Base-by-base conservation (phyloP, 1,284 basidiomycete species). In the Inonotus obliquus region DNA sequence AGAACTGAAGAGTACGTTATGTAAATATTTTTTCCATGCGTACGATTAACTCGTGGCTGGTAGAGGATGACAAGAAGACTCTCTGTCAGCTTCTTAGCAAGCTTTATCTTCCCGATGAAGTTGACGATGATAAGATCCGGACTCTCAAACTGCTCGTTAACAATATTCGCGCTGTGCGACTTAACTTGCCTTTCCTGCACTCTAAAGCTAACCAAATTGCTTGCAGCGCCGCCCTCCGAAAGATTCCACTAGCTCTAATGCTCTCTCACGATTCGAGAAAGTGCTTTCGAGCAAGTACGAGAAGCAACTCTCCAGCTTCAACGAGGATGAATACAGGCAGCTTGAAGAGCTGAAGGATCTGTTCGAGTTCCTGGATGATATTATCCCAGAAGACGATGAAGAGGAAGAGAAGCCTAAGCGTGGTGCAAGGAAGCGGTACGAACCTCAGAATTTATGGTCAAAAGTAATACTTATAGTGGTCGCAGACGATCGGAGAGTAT, bases 51-150 rank as follows among this genome's bases (percentile, higher is more conserved):
- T 14, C 17, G 45, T 27, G 76, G 41, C 68, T 3, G 70, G 67
- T 65, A 94, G 91, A 83, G 70, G 91, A 92, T 13, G 84, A 89
- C 65, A 85, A 35, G 53, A 97, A 96, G 72, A 80, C 86, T 0
- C 74, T 96, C 14, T 90, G 87, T 62, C 90, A 94, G 61, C 79
- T 92, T 44, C 79, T 98, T 1, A 79, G 81, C 45, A 93, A 96
- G 69, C 77, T 98, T 1, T 80, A 89, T 68, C 75, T 97, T 13
- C 87, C 89, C 0, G 82, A 86, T 5, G 81, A 83, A 23, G 75
- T 88, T 1, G 87, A 91, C 59, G 76, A 80, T 19, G 77, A 79
- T 66, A 82, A 83, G 63, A 73, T 91, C 57, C 80, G 85, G 60
- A 84, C 84, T 39, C 71, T 91, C 17, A 80, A 86, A 57, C 76